phyloP scores from a whole-genome alignment of 139 green algal species.

The Auxenochlorella pyrenoidosa region DNA sequence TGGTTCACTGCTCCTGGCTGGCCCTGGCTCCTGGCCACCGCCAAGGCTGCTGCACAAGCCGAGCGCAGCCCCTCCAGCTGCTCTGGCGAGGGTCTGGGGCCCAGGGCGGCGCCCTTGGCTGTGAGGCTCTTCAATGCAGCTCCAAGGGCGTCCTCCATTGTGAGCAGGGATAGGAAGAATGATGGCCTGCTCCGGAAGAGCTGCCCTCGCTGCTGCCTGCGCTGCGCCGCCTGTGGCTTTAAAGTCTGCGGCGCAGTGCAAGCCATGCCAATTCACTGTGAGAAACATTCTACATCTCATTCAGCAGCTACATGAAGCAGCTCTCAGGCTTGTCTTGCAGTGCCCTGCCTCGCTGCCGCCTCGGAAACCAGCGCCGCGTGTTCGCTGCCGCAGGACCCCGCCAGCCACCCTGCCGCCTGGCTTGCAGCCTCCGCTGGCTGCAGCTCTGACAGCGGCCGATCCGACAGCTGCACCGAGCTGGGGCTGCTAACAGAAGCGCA shows the following conservation, averaged over 20 bases:
- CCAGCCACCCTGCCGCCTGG: neutral
- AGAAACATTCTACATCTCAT: too few species aligned
- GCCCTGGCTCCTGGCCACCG: neutral
- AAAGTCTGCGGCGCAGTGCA: too few species aligned
- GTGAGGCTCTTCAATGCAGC: neutral
- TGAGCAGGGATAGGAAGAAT: neutral
- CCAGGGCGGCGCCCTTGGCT: neutral
- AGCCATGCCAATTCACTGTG: too few species aligned
- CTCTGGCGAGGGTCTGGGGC: neutral
- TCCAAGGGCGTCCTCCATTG: neutral
- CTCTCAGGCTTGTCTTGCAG: neutral
- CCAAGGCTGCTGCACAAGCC: neutral
- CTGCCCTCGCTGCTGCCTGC: neutral
- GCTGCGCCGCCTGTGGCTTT: neutral
- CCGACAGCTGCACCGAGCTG: neutral
- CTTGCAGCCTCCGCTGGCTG: neutral
- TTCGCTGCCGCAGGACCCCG: neutral
- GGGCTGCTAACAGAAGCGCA: neutral
- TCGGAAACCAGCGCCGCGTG: neutral
- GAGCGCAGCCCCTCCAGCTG: constrained; percentile 1
- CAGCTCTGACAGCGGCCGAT: neutral
- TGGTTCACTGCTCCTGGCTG: neutral
- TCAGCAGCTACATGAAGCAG: neutral
- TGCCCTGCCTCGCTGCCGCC: neutral
- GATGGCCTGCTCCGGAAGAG: neutral